phyloP scores from a whole-genome alignment of 2,329 filamentous ascomycete species.

The Tolypocladium amazonense region DNA sequence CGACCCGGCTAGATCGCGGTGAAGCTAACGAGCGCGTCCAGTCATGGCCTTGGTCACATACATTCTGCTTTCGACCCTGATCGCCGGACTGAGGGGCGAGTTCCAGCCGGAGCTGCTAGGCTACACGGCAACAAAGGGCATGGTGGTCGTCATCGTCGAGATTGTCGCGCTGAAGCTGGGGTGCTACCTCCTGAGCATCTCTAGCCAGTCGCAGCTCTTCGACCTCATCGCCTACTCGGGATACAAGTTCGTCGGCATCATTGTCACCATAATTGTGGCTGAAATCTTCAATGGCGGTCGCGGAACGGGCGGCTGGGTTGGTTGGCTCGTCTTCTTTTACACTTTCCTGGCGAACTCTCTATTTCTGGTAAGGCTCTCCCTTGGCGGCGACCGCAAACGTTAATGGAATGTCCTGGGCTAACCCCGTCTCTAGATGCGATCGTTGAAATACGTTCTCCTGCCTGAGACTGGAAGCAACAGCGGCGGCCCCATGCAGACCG shows the following conservation, averaged over 20 bases:
- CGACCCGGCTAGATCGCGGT: too few relatives aligned
- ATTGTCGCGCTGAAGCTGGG: slow-evolving; percentile 85
- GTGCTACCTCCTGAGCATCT: slow-evolving; percentile 88
- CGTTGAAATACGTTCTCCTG: slow-evolving; percentile 87
- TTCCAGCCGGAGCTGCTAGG: slow-evolving; percentile 93
- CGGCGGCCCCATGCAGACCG: slow-evolving; percentile 54
- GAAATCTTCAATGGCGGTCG: slow-evolving; percentile 69
- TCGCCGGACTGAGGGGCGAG: slow-evolving; percentile 79
- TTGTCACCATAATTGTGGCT: slow-evolving; percentile 71
- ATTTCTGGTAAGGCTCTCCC: slow-evolving; percentile 62
- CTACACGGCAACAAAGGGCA: slow-evolving; percentile 74
- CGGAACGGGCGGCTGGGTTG: slow-evolving; percentile 78
- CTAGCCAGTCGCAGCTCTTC: slow-evolving; percentile 83
- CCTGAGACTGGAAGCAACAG: slow-evolving; percentile 66
- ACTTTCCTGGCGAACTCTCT: slow-evolving; percentile 91
- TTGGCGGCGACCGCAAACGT: slow-evolving; percentile 2
- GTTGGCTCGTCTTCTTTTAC: slow-evolving; percentile 83
- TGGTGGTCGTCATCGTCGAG: slow-evolving; percentile 76
- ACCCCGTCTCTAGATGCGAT: slow-evolving; percentile 57
- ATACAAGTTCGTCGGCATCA: slow-evolving; percentile 98
- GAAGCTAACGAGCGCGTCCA: slow-evolving; percentile 13
- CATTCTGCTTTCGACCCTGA: slow-evolving; percentile 81
- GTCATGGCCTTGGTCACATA: slow-evolving; percentile 98
- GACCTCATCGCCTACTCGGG: slow-evolving; percentile 94
- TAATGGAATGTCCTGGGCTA: slow-evolving; percentile 1